Evolutionary conservation across 331 rosid genomes (phyloP), one percentile per base, ranked within the genome.

Genomic region (Arachis monticola): DNA sequence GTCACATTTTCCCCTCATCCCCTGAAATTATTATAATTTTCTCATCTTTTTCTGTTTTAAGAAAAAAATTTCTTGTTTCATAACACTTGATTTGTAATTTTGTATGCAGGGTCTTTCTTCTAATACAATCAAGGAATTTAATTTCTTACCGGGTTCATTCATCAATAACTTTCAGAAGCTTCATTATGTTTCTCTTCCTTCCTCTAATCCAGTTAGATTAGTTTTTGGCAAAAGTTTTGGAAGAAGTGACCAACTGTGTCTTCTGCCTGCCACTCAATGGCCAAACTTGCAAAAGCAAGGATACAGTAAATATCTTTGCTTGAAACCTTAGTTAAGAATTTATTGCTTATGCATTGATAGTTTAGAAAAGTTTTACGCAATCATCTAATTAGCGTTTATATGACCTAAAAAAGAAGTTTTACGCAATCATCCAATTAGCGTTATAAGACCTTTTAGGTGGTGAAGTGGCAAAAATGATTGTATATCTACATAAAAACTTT

Each of bases 101-200:
- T 63, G 40, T 66, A 10, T 79, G 75, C 52, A 90, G 91, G 91
- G 85, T 17, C 60, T 72, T 79, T 74, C 82, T 77, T 77, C 83
- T 72, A 31, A 60, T 72, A 22, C 64, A 10, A 52, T 48, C 78
- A 81, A 31, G 80, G 89, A 81, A 67, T 64, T 73, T 32, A 81
- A 58, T 62, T 70, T 82, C 79, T 56, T 58, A 59, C 82, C 78
- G 0, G 67, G 67, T 42, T 61, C 81, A 60, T 61, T 83, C 50
- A 46, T 69, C 74, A 75, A 67, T 67, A 79, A 72, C 72, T 79
- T 76, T 65, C 72, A 55, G 71, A 81, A 64, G 79, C 76, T 48
- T 9, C 76, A 51, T 35, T 79, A 14, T 75, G 84, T 75, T 52
- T 66, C 74, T 64, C 69, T 79, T 72, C 70, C 80, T 14, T 79